These are phyloP conservation scores for Gastrodia elata DNA, from an alignment of 106 monocot species.

Conservation along the genomic window DNA sequence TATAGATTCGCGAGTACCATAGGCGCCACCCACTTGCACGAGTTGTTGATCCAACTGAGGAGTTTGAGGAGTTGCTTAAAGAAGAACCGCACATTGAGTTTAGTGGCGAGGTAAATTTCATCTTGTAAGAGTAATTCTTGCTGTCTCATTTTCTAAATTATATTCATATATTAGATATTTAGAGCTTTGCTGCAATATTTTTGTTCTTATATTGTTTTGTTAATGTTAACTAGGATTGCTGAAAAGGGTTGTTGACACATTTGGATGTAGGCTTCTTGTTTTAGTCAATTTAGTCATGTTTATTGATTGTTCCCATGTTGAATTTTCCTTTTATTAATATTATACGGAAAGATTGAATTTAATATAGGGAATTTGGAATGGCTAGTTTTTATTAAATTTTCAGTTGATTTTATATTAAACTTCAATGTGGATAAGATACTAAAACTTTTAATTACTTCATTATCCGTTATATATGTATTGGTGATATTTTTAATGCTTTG, in stretches of 20 bases:
- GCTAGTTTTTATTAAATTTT: neutral
- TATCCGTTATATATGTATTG: neutral
- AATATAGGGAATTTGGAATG: neutral
- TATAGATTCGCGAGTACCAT: slow-evolving; percentile 95
- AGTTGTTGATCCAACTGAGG: slow-evolving; percentile 58
- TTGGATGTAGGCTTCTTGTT: neutral
- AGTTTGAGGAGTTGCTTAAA: slow-evolving; percentile 80
- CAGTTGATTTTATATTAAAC: neutral
- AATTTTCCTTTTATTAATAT: neutral
- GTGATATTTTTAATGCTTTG: neutral
- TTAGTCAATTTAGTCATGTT: neutral
- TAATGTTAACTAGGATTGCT: neutral
- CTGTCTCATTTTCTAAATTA: neutral
- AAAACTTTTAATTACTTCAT: neutral
- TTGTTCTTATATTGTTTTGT: neutral
- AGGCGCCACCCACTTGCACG: slow-evolving; percentile 63
- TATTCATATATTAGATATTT: neutral
- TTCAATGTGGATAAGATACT: neutral
- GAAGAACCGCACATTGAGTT: slow-evolving; percentile 85
- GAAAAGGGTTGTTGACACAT: neutral
- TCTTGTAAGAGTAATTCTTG: neutral
- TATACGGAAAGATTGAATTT: neutral
- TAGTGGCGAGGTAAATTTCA: slow-evolving; percentile 73
- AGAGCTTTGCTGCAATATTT: neutral
- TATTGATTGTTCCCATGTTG: neutral